Evolutionary conservation across 805 yeast genomes (phyloP).

Genomic region (Tetrapisispora arboricola): DNA sequence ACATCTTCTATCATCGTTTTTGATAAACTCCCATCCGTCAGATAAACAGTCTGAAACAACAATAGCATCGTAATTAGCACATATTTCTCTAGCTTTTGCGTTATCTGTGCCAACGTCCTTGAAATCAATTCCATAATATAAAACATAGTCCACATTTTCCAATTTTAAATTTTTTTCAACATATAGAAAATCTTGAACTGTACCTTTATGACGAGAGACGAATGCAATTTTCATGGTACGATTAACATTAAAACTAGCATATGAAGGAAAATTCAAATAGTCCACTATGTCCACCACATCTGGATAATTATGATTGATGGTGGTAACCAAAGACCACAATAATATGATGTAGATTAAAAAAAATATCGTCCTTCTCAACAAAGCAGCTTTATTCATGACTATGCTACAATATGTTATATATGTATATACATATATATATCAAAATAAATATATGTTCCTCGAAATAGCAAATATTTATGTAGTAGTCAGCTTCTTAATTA

Average conservation of each 20-base stretch:
- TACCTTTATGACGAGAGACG: conserved; percentile 8
- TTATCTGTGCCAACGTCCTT: background rate
- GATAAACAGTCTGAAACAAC: conserved; percentile 7
- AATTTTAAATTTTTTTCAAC: conserved; percentile 5
- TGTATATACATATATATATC: no score
- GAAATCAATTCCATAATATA: background rate
- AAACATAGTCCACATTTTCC: conserved; percentile 7
- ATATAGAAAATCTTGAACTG: conserved; percentile 6
- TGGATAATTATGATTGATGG: background rate
- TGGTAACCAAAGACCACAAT: background rate
- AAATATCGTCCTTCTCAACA: background rate
- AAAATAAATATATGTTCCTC: no score
- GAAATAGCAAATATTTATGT: no score
- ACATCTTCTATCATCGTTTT: conserved; percentile 5
- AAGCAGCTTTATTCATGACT: background rate
- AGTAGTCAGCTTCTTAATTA: no score
- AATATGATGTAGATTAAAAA: background rate
- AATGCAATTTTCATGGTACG: conserved; percentile 4
- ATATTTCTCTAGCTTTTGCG: conserved; percentile 4
- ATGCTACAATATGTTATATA: no score
- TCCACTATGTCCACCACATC: background rate
- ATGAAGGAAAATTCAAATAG: no score
- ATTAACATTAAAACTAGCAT: no score
- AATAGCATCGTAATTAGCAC: conserved; percentile 5
- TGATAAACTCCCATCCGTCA: conserved; percentile 9